Evolutionary conservation across 2,329 filamentous ascomycete species (phyloP), one percentile per base, ranked within the genome.

Genomic region (Camillea tinctor): DNA sequence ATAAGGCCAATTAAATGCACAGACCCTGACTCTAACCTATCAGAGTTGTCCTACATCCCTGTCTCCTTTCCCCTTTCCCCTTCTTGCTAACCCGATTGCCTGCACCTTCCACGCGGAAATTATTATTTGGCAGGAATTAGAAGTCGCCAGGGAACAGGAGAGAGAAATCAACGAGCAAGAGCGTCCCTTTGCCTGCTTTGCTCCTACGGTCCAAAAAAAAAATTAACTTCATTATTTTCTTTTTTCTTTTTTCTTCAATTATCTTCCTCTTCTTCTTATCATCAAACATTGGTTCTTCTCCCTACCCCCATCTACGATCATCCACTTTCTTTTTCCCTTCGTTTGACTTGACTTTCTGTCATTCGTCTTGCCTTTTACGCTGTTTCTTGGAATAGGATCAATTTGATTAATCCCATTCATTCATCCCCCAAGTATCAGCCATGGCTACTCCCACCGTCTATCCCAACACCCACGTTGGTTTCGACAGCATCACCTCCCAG

Each of bases 401-500:
- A 68, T 70, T 71, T 69, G 70, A 58, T 65, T 68, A 70, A 71
- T 66, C 64, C 26, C 26, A 30, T 30, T 30, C 60, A 65, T 71
- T 68, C 64, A 68, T 72, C 66, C 44, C 52, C 61, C 62, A 61
- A 57, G 63, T 67, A 57, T 60, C 74, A 81, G 75, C 80, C 77
- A 89, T 90, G 86, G 87, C 89, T 73, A 76, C 88, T 74, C 81
- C 86, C 73, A 87, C 87, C 74, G 87, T 90, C 77, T 95, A 92
- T 80, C 95, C 95, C 75, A 89, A 95, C 79, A 96, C 90, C 89
- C 95, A 98, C 85, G 95, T 99, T 79, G 95, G 95, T 87, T 99
- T 99, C 84, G 95, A 99, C 84, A 97, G 93, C 84, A 99, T 99
- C 85, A 99, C 95, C 72, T 93, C 90, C 70, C 95, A 99, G 85